A percentile compares a stretch with the other conserved stretches of the same genome.
Conservation (phyloP, 2,329 filamentous ascomycete genomes). For the Paecilomyces formosus region DNA sequence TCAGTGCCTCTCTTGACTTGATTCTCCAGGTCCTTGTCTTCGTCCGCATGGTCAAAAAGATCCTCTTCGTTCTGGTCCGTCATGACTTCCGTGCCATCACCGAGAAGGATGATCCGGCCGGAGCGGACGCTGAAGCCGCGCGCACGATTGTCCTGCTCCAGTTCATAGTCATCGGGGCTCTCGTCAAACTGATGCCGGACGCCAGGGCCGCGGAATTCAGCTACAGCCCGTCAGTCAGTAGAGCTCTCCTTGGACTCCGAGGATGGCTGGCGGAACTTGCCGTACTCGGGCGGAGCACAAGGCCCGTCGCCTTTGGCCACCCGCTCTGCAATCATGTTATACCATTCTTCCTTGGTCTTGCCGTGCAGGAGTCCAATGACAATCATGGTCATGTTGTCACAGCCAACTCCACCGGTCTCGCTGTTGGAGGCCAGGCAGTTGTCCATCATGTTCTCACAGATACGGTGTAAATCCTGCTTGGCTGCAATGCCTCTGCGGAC, state of each 20-base stretch:
- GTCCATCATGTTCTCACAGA: conserved; percentile 99
- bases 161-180: conserved; percentile 53
- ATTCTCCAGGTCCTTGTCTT: conserved; percentile 75
- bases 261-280: conserved; percentile 60
- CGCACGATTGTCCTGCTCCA: conserved; percentile 43
- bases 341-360: conserved; percentile 96
- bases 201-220: conserved; percentile 77
- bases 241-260: conserved; percentile 24
- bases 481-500: conserved; percentile 92
- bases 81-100: conserved; percentile 87
- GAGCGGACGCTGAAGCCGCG: conserved; percentile 65
- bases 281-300: conserved; percentile 98
- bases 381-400: conserved; percentile 99
- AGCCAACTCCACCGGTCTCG: conserved; percentile 94
- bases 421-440: conserved; percentile 97
- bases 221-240: conserved; percentile 46
- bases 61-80: conserved; percentile 84
- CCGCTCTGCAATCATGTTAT: conserved; percentile 86
- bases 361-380: conserved; percentile 84
- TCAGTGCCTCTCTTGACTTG: conserved; percentile 62
- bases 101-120: conserved; percentile 87
- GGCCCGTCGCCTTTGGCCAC: conserved; percentile 96
- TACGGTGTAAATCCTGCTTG: conserved; percentile 88
- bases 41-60: conserved; percentile 88
- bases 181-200: conserved; percentile 78